Percentiles rank a stretch among this genome's conserved stretches.
Conservation (phyloP, 140 eudicot genomes). For the Flaveria floridana region DNA sequence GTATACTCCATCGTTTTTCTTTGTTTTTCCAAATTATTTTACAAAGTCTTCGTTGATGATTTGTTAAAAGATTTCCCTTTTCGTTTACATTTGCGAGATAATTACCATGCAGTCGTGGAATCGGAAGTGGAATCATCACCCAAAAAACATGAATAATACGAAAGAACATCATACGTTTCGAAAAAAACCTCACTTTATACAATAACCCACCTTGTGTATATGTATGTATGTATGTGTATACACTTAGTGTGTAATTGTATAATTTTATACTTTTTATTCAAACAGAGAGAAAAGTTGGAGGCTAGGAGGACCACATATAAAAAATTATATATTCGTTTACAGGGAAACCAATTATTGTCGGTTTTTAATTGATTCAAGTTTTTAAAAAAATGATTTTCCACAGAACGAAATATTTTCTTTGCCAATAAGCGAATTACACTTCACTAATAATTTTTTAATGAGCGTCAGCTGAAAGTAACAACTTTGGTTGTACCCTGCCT, state of each 20-base stretch:
- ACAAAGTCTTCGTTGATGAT: constrained; percentile 11
- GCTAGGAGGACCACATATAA: background rate
- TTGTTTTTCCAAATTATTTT: constrained; percentile 4
- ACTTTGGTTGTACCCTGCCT: background rate
- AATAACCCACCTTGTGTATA: too few species aligned
- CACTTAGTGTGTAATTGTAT: background rate
- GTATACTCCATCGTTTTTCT: constrained; percentile 25
- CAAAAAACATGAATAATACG: too few species aligned
- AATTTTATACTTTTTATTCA: background rate
- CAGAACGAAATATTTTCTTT: background rate
- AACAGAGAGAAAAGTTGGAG: background rate
- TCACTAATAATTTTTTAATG: background rate
- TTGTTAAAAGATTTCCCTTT: too few species aligned
- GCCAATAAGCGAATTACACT: constrained; percentile 1
- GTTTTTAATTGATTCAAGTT: background rate
- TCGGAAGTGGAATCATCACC: too few species aligned
- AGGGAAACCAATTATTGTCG: constrained; percentile 15
- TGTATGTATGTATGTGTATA: background rate
- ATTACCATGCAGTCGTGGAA: too few species aligned
- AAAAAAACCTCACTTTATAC: too few species aligned
- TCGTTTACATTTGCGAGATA: too few species aligned
- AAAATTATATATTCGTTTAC: background rate
- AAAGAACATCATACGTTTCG: too few species aligned
- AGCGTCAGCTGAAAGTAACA: background rate
- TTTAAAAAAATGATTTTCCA: background rate